Evolutionary conservation across 2,329 filamentous ascomycete species (phyloP), one percentile per base, ranked within the genome.

Genomic region (Lachnum nothofagi): DNA sequence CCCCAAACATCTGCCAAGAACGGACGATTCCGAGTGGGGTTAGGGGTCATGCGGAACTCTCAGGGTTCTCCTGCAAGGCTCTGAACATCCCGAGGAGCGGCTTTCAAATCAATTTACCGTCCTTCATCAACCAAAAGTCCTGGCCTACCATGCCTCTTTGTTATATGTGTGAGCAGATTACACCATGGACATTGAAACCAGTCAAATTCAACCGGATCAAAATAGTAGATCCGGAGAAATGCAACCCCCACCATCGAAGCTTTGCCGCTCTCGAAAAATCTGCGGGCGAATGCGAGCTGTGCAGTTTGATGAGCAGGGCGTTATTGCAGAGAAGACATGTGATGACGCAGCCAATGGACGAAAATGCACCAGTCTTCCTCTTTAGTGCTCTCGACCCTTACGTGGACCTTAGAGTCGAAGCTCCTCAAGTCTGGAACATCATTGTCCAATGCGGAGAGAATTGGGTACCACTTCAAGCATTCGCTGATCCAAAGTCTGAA

Each of bases 71-170:
- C n/a, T n/a, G n/a, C n/a, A n/a, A n/a, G n/a, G n/a, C n/a, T n/a
- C n/a, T n/a, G n/a, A n/a, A n/a, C n/a, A n/a, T n/a, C n/a, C n/a
- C n/a, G n/a, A n/a, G n/a, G n/a, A n/a, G n/a, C n/a, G n/a, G n/a
- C n/a, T n/a, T n/a, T n/a, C n/a, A n/a, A n/a, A n/a, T n/a, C n/a
- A n/a, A n/a, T n/a, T n/a, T n/a, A n/a, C n/a, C n/a, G n/a, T n/a
- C n/a, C n/a, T n/a, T n/a, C n/a, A n/a, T n/a, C n/a, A n/a, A n/a
- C n/a, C n/a, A n/a, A n/a, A n/a, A n/a, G n/a, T n/a, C n/a, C n/a
- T n/a, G n/a, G n/a, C n/a, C n/a, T n/a, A n/a, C n/a, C n/a, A 46
- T 46, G 44, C 35, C 44, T 23, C 44, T 46, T 20, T 46, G 35
- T 29, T 10, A 8, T 17, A 3, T 46, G 14, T 46, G 44, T 25